A percentile compares a stretch with the other conserved stretches of the same genome.
phyloP scores from a whole-genome alignment of 2,329 filamentous ascomycete species.

The Penicillium sclerotiorum region DNA sequence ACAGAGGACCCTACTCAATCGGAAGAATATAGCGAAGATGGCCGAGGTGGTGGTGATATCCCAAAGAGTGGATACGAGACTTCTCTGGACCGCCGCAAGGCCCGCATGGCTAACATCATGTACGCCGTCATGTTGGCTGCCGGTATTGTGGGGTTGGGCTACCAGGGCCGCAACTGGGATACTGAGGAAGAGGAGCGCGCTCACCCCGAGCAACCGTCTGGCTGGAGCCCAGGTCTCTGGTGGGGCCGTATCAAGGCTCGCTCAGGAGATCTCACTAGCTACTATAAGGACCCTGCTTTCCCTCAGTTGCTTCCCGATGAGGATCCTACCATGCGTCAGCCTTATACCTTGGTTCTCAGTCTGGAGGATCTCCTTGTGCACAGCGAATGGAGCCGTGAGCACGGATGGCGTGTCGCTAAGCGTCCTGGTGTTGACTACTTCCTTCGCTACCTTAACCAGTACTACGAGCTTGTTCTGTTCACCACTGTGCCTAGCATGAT shows the following conservation, averaged over 20 bases:
- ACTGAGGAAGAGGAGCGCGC: slow-evolving; percentile 68
- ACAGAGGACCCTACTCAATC: slow-evolving; percentile 53
- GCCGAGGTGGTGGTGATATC: slow-evolving; percentile 62
- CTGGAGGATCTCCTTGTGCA: slow-evolving; percentile 93
- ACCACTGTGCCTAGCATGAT: slow-evolving; percentile 83
- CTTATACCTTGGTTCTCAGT: slow-evolving; percentile 89
- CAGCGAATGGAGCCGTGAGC: slow-evolving; percentile 90
- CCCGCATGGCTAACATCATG: slow-evolving; percentile 73
- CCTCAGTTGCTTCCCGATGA: slow-evolving; percentile 78
- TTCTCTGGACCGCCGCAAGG: slow-evolving; percentile 80
- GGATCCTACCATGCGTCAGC: slow-evolving; percentile 77
- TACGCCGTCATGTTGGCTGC: slow-evolving; percentile 64
- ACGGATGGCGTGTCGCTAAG: slow-evolving; percentile 95
- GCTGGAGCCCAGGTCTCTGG: slow-evolving; percentile 75
- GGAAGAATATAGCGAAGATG: slow-evolving; percentile 51
- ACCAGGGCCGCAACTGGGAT: slow-evolving; percentile 87
- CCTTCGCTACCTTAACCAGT: slow-evolving; percentile 91
- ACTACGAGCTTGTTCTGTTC: slow-evolving; percentile 97
- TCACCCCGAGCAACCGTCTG: slow-evolving; percentile 74
- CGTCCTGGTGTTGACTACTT: slow-evolving; percentile 96
- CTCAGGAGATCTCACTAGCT: slow-evolving; percentile 73
- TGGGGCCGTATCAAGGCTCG: slow-evolving; percentile 80
- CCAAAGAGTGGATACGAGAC: slow-evolving; percentile 85
- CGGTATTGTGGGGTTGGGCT: slow-evolving; percentile 64
- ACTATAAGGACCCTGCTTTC: slow-evolving; percentile 96